phyloP scores from a whole-genome alignment of 108 stramenopile species.

The Cyclotella kingstonii region DNA sequence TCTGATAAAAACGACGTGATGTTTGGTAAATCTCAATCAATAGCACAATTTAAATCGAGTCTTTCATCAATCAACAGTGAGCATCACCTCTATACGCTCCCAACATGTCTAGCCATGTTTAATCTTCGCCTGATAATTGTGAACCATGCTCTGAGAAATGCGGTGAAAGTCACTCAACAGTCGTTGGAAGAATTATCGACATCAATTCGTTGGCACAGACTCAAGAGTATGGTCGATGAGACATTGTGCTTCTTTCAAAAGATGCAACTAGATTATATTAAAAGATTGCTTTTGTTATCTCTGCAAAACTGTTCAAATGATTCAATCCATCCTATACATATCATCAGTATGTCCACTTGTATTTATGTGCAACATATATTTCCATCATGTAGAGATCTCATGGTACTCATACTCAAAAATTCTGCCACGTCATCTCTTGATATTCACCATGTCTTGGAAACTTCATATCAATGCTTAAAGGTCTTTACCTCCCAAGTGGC shows the following conservation, averaged over 20 bases:
- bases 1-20: conserved; percentile 5
- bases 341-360: conserved; percentile 20
- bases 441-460: neutral
- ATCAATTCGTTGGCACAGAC: conserved; percentile 28
- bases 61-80: neutral
- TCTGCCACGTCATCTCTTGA: neutral
- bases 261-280: conserved; percentile 20
- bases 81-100: conserved; percentile 3
- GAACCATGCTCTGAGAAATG: conserved; percentile 12
- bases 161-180: conserved; percentile 10
- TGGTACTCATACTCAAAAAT: conserved; percentile 11
- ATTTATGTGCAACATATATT: conserved; percentile 12
- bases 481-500: conserved; percentile 21
- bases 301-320: neutral
- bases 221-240: conserved; percentile 40
- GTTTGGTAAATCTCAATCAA: neutral
- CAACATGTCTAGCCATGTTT: conserved; percentile 29
- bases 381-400: conserved; percentile 11
- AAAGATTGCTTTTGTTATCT: neutral
- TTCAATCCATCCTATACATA: neutral
- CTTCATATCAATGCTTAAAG: conserved; percentile 10
- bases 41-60: neutral
- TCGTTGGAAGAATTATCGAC: neutral
- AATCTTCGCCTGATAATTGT: conserved; percentile 22
- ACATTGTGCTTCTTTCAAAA: conserved; percentile 16